Evolutionary conservation across 169 alveolate genomes (phyloP), one percentile per base, ranked within the genome.

Genomic region (Plasmodium vivax): DNA sequence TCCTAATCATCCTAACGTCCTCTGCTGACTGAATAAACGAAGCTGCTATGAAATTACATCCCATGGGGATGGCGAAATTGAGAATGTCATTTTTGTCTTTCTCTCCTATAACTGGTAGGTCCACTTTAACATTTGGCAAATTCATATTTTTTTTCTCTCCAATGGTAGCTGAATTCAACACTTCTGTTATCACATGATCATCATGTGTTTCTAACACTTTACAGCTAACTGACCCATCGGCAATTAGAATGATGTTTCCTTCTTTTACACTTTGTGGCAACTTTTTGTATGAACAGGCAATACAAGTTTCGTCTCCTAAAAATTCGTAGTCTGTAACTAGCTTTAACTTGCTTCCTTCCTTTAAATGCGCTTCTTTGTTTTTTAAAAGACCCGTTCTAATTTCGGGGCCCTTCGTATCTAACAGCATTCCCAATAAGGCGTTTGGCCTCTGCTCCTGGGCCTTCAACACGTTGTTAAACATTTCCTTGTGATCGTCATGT

Each of bases 351-450:
- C 98, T 98, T 16, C 99, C 99, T 43, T 97, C 98, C 71, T 96
- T 96, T 45, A 99, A 95, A 4, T 95, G 96, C 10, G 98, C 97
- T 92, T 97, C 97, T 95, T 97, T 95, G 47, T 98, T 99, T 95
- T 97, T 97, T 71, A 98, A 95, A 92, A 97, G 84, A 62, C 99
- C 99, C 6, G 99, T 98, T 83, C 99, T 95, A 93, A 99, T 98
- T 96, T 99, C 99, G 1, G 99, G 99, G 0, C 99, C 99, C 96
- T 99, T 99, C n/a, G 99, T 99, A 95, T 99, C 99, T 77, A 99
- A 97, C 96, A 99, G 95, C 85, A 99, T 95, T 12, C 99, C 99
- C 30, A 98, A 96, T 3, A 98, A 96, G 85, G 98, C 97, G 19
- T 98, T 98, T 1, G 99, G 99, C 72, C 99, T 98, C 82, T 96